These are phyloP conservation scores for Celoporthe dispersa DNA, from an alignment of 2,329 filamentous ascomycete genomes.

Conservation along the genomic window DNA sequence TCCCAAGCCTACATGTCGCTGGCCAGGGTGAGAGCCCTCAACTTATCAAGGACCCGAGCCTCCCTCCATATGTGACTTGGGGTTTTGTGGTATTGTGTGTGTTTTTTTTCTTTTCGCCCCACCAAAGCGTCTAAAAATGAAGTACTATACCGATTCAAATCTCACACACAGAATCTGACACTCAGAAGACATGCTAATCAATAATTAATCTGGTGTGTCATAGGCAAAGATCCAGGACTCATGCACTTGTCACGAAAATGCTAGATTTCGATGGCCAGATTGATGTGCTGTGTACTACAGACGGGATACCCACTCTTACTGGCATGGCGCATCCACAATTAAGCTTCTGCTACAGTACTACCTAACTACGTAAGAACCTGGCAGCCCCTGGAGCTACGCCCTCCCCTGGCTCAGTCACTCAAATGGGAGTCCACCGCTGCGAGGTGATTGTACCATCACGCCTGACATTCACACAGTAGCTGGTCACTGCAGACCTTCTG, in stretches of 20 bases:
- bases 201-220: not conserved
- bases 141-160: not conserved
- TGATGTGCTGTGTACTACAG: slow-evolving; percentile 9
- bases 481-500: not conserved
- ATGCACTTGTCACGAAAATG: not conserved
- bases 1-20: not conserved
- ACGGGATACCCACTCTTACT: slow-evolving; percentile 18
- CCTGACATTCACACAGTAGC: not conserved
- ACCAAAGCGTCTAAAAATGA: not conserved
- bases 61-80: not conserved
- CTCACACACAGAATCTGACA: not conserved
- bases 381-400: slow-evolving; percentile 19
- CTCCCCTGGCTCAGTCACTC: not conserved
- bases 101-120: no score
- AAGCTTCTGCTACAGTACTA: slow-evolving; percentile 11
- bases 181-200: not conserved
- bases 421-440: not conserved
- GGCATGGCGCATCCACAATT: slow-evolving; percentile 21
- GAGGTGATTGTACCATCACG: not conserved
- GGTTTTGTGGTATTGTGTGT: no score
- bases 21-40: not conserved
- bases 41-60: not conserved
- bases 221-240: not conserved
- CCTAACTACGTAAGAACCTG: not conserved
- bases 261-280: not conserved